Evolutionary conservation across 2,329 filamentous ascomycete genomes (phyloP).

Genomic region (Colletotrichum cereale): DNA sequence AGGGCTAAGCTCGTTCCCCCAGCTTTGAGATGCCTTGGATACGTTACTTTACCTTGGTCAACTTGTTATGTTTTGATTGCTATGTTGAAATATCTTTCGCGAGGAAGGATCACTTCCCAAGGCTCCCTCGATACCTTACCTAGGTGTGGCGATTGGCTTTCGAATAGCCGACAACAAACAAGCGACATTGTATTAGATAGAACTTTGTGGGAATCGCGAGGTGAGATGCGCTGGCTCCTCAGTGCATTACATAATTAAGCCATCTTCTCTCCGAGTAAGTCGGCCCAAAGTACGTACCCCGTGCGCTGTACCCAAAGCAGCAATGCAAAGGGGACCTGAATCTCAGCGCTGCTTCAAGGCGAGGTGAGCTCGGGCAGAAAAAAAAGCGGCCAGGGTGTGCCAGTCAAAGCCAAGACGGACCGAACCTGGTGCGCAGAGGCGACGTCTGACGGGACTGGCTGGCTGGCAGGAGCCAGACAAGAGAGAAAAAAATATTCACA

Average conservation of each 20-base stretch:
- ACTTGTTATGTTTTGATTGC: background rate
- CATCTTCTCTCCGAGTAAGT: background rate
- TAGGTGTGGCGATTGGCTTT: background rate
- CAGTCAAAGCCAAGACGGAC: constrained; percentile 29
- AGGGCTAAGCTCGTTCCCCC: too few relatives aligned
- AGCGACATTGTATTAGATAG: background rate
- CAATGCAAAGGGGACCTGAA: background rate
- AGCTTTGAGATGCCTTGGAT: background rate
- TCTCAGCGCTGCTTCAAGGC: background rate
- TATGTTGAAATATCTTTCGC: background rate
- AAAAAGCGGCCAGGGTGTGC: constrained; percentile 33
- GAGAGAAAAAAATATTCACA: constrained; percentile 40
- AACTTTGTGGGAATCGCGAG: background rate
- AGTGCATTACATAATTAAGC: background rate
- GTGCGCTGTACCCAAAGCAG: background rate
- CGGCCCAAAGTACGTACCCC: background rate
- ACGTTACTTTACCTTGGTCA: background rate
- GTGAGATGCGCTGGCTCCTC: background rate
- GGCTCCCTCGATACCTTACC: background rate
- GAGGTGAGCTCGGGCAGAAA: constrained; percentile 17
- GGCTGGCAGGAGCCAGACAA: constrained; percentile 16
- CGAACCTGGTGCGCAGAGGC: constrained; percentile 31
- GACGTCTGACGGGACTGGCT: constrained; percentile 14
- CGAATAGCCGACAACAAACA: background rate
- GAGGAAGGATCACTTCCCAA: background rate